phyloP scores from a whole-genome alignment of 1,284 basidiomycete genomes.

The Trichosporon faecale region DNA sequence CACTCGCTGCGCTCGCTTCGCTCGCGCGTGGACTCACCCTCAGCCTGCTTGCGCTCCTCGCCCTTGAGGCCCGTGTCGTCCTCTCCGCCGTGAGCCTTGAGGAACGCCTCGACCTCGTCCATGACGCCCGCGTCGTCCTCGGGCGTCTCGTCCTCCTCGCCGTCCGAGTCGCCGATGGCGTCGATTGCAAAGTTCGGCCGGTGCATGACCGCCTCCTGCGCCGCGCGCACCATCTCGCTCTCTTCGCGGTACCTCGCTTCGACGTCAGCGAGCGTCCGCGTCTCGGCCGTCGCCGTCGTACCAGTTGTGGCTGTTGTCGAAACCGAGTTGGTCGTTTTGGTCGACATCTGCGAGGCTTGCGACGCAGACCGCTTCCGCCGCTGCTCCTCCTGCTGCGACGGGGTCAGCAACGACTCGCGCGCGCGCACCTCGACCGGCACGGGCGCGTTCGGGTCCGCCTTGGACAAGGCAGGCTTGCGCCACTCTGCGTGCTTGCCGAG shows the following conservation, averaged over 20 bases:
- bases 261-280: conserved; percentile 50
- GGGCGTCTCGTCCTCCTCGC: conserved; percentile 62
- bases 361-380: conserved; percentile 36
- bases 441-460: conserved; percentile 65
- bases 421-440: conserved; percentile 67
- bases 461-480: conserved; percentile 71
- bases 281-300: conserved; percentile 29
- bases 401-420: conserved; percentile 72
- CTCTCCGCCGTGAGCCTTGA: conserved; percentile 66
- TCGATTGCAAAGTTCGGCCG: conserved; percentile 90
- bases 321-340: conserved; percentile 53
- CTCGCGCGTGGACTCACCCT: conserved; percentile 27
- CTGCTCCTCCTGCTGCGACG: conserved; percentile 42
- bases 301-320: conserved; percentile 56
- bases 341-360: conserved; percentile 39
- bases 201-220: conserved; percentile 79
- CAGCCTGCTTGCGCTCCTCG: conserved; percentile 68
- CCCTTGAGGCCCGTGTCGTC: conserved; percentile 75
- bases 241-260: conserved; percentile 48
- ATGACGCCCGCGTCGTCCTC: conserved; percentile 71
- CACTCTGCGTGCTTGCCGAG: conserved; percentile 72
- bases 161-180: conserved; percentile 77
- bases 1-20: neutral
- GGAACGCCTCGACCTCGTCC: conserved; percentile 90
- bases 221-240: conserved; percentile 65